phyloP scores from a whole-genome alignment of 2,329 filamentous ascomycete species.

The Didymellaceae sp. region DNA sequence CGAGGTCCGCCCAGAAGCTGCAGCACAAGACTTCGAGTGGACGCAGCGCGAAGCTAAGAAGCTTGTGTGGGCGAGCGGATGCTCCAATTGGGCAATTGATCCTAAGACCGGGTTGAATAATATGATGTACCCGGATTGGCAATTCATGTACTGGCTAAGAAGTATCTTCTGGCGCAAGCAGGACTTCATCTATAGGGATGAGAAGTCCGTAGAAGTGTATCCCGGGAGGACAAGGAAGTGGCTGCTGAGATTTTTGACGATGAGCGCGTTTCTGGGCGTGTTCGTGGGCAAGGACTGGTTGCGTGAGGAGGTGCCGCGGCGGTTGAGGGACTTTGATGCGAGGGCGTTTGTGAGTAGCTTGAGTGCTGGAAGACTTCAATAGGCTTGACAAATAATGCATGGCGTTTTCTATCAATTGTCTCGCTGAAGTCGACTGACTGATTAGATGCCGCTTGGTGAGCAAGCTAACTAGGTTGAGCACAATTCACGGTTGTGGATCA shows the following conservation, averaged over 20 bases:
- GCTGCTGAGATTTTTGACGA: slow-evolving; percentile 15
- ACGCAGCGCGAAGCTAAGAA: slow-evolving; percentile 52
- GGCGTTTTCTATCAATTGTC: background rate
- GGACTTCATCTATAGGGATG: slow-evolving; percentile 48
- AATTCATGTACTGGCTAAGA: slow-evolving; percentile 57
- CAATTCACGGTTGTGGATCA: too few relatives aligned
- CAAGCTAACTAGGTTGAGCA: too few relatives aligned
- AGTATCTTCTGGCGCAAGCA: slow-evolving; percentile 54
- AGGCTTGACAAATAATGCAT: background rate
- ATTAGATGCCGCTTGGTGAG: too few relatives aligned
- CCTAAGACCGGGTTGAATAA: slow-evolving; percentile 56
- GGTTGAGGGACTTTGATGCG: slow-evolving; percentile 18
- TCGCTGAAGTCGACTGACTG: too few relatives aligned
- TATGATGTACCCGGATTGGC: slow-evolving; percentile 61
- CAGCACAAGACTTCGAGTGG: slow-evolving; percentile 44
- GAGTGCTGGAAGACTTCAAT: slow-evolving; percentile 1
- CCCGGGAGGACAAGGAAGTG: slow-evolving; percentile 19
- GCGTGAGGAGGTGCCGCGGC: slow-evolving; percentile 18
- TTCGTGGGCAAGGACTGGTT: slow-evolving; percentile 27
- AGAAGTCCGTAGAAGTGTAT: slow-evolving; percentile 26
- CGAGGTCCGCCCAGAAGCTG: slow-evolving; percentile 48
- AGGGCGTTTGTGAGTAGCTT: slow-evolving; percentile 10
- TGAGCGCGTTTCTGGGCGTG: slow-evolving; percentile 18
- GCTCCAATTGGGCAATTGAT: slow-evolving; percentile 61
- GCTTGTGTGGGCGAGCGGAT: slow-evolving; percentile 59